phyloP scores from a whole-genome alignment of 1,284 basidiomycete species.

The Rhodotorula sp. region DNA sequence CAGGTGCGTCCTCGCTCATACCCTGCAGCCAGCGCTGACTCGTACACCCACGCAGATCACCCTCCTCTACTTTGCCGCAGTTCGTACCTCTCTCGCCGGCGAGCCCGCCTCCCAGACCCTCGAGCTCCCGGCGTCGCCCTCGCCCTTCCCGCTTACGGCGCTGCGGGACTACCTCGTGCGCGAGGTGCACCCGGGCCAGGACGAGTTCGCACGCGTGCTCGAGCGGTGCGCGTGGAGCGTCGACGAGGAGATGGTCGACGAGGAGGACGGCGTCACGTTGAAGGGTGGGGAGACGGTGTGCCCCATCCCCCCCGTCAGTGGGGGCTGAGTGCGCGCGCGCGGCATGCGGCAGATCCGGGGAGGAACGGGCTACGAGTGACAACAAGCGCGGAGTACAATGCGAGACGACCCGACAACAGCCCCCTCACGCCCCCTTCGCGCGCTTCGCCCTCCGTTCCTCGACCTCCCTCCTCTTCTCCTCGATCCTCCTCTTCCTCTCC shows the following conservation, averaged over 20 bases:
- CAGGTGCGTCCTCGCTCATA: not conserved
- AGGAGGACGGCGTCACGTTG: slow-evolving; percentile 56
- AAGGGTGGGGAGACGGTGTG: slow-evolving; percentile 74
- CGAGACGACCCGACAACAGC: not conserved
- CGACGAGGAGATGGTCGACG: slow-evolving; percentile 73
- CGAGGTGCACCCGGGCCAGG: slow-evolving; percentile 57
- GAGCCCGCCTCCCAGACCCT: slow-evolving; percentile 60
- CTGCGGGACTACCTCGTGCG: slow-evolving; percentile 59
- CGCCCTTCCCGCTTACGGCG: slow-evolving; percentile 58
- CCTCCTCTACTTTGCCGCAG: slow-evolving; percentile 75
- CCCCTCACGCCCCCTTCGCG: slow-evolving; percentile 8
- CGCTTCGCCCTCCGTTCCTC: slow-evolving; percentile 45
- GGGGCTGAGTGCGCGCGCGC: slow-evolving; percentile 57
- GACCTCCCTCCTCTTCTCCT: slow-evolving; percentile 74
- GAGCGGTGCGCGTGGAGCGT: slow-evolving; percentile 71
- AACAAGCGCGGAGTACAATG: slow-evolving; percentile 4
- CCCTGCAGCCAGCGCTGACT: not conserved
- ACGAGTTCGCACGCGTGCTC: slow-evolving; percentile 60
- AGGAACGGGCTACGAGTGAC: not conserved
- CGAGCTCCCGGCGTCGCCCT: slow-evolving; percentile 52
- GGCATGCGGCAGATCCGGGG: not conserved
- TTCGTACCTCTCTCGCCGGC: slow-evolving; percentile 62
- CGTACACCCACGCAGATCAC: slow-evolving; percentile 29
- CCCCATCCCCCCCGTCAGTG: slow-evolving; percentile 78
- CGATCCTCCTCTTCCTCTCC: slow-evolving; percentile 71